Base-by-base conservation (phyloP, 1,284 basidiomycete species). In the Phlebopus sp. region DNA sequence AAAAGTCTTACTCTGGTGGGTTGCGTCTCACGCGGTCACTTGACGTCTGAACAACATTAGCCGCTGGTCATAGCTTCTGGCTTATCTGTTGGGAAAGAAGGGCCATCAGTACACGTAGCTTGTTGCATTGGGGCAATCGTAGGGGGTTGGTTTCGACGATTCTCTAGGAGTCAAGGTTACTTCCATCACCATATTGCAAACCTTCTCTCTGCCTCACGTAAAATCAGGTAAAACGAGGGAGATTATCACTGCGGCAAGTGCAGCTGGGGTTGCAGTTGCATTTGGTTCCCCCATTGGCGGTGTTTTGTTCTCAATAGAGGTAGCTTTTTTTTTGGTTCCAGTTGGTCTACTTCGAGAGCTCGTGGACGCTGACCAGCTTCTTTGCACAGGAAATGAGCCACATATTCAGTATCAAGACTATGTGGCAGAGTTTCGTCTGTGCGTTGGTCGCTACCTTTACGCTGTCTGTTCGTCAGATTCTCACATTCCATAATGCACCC, bases 281-380 rank as follows among this genome's bases (percentile, higher is more conserved):
- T 99, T 99, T 66, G 96, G 97, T 53, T 91, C 94, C 2, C 96
- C 96, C 0, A 97, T 99, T 37, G 97, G 96, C 14, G 97, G 97
- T 4, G 97, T 99, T 4, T 68, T 99, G 18, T 99, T 99, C 67
- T 89, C 86, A 21, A 88, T 90, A 45, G 86, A 90, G 74, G 86
- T 85, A 51, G 34, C 54, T 15, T 43, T 23, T 3, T 19, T n/a
- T n/a, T 41, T 42, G 39, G 44, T 21, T 25, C 25, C 25, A 18
- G 8, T 21, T 38, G 7, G 18, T 47, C 39, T 38, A 6, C 18
- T 37, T 46, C n/a, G 1, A 53, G 10, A 9, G 23, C 25, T 29
- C 36, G n/a, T n/a, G n/a, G n/a, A n/a, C n/a, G 25, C 18, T 41
- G 35, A 50, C 47, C 41, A 41, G 51, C 32, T 13, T 17, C 42